Evolutionary conservation across 768 basidiomycete species (phyloP).

Genomic region (Kwoniella bestiolae): DNA sequence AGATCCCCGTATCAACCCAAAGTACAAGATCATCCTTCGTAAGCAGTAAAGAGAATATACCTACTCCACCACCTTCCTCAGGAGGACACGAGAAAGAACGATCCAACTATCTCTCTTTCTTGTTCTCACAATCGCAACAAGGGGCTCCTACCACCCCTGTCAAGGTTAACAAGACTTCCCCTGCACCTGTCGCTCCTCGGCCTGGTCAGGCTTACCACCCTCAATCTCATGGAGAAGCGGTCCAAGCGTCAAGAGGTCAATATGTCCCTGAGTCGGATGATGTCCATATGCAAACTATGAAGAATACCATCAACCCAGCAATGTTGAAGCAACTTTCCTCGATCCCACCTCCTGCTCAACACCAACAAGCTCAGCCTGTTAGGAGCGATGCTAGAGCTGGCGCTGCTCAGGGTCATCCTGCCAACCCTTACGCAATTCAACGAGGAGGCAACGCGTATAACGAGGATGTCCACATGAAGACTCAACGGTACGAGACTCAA

Average conservation of each 20-base stretch:
- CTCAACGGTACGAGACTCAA: slow-evolving; percentile 42
- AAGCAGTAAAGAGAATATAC: slow-evolving; percentile 36
- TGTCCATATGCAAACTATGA: slow-evolving; percentile 80
- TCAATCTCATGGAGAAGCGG: slow-evolving; percentile 9
- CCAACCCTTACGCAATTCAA: slow-evolving; percentile 33
- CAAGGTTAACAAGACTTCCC: slow-evolving; percentile 46
- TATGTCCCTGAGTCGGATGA: slow-evolving; percentile 59
- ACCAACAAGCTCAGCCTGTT: slow-evolving; percentile 12
- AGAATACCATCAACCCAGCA: slow-evolving; percentile 55
- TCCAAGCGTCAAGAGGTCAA: slow-evolving; percentile 1
- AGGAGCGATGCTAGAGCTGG: background rate
- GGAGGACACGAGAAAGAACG: slow-evolving; percentile 27
- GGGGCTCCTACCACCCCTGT: slow-evolving; percentile 49
- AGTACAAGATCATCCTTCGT: slow-evolving; percentile 28
- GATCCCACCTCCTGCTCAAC: slow-evolving; percentile 27
- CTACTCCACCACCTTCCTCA: slow-evolving; percentile 8
- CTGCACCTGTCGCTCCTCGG: slow-evolving; percentile 27
- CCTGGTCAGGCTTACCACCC: slow-evolving; percentile 22
- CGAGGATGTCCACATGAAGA: slow-evolving; percentile 56
- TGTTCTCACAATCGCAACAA: slow-evolving; percentile 39
- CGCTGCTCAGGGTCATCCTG: slow-evolving; percentile 16
- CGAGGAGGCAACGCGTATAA: slow-evolving; percentile 23
- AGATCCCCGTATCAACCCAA: slow-evolving; percentile 50
- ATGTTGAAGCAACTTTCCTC: slow-evolving; percentile 49
- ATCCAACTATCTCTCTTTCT: slow-evolving; percentile 50